These are phyloP conservation scores for Tephrocybe sp. DNA, from an alignment of 768 basidiomycete species.

Conservation along the genomic window DNA sequence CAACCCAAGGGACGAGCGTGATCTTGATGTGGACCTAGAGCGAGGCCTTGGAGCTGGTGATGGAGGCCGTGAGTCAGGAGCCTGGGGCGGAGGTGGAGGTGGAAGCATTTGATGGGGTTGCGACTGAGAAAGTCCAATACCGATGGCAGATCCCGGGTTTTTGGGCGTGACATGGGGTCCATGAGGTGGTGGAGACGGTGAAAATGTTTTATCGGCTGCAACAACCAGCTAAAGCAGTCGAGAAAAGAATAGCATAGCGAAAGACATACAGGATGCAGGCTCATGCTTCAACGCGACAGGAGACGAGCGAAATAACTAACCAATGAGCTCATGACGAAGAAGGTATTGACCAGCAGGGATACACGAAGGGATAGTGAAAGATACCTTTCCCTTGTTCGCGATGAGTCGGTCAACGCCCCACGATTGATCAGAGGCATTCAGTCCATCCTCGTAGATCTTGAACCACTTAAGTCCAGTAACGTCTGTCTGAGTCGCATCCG, in stretches of 20 bases:
- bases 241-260: too few species aligned
- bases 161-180: too few species aligned
- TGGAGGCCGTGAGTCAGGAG: constrained; percentile 12
- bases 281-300: neutral
- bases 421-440: constrained; percentile 23
- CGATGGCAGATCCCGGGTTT: neutral
- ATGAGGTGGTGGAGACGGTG: neutral
- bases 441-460: constrained; percentile 50
- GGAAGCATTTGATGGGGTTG: constrained; percentile 14
- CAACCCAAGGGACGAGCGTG: constrained; percentile 1
- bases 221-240: too few species aligned
- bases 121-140: neutral
- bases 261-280: neutral
- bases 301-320: constrained; percentile 20
- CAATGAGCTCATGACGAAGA: constrained; percentile 51
- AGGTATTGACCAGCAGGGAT: constrained; percentile 47
- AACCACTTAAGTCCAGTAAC: constrained; percentile 56
- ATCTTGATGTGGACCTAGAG: constrained; percentile 9
- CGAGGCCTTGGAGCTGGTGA: constrained; percentile 6
- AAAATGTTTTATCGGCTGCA: constrained; percentile 3
- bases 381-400: constrained; percentile 47
- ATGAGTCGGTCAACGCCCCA: constrained; percentile 51
- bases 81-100: constrained; percentile 11
- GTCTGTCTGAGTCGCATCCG: constrained; percentile 40
- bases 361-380: constrained; percentile 44